Evolutionary conservation across 495 filamentous ascomycete species (phyloP).

Genomic region (Talaromyces liani): DNA sequence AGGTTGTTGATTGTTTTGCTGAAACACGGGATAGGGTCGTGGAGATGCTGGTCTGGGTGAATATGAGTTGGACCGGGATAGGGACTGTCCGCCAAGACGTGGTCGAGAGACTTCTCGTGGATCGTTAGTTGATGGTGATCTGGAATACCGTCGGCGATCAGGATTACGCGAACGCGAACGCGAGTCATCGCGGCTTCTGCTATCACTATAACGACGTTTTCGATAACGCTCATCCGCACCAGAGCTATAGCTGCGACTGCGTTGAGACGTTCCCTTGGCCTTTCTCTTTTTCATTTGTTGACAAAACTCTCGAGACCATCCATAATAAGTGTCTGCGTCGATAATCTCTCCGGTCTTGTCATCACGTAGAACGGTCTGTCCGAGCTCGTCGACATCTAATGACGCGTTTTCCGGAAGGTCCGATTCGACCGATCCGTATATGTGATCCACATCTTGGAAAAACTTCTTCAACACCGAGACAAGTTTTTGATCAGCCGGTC

Average conservation of each 20-base stretch:
- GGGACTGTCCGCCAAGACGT: constrained; percentile 14
- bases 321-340: constrained; percentile 72
- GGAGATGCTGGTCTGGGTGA: constrained; percentile 29
- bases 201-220: constrained; percentile 2
- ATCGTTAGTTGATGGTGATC: constrained; percentile 16
- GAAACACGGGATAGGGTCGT: constrained; percentile 19
- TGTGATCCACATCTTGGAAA: constrained; percentile 57
- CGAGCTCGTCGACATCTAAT: constrained; percentile 65
- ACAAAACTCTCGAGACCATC: constrained; percentile 77
- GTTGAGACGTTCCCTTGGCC: constrained; percentile 16
- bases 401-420: constrained; percentile 28
- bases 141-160: constrained; percentile 10
- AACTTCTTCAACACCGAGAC: constrained; percentile 60
- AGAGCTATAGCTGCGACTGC: constrained; percentile 20
- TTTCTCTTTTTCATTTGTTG: constrained; percentile 67
- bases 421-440: constrained; percentile 42
- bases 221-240: constrained; percentile 14
- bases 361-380: constrained; percentile 56
- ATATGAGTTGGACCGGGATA: constrained; percentile 40
- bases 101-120: constrained; percentile 13
- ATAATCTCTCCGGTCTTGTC: constrained; percentile 52
- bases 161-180: constrained; percentile 19
- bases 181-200: constrained; percentile 12
- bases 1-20: constrained; percentile 11
- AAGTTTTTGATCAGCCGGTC: constrained; percentile 62